Base-by-base conservation (phyloP, 2,329 filamentous ascomycete genomes). In the Monosporascus sp. region DNA sequence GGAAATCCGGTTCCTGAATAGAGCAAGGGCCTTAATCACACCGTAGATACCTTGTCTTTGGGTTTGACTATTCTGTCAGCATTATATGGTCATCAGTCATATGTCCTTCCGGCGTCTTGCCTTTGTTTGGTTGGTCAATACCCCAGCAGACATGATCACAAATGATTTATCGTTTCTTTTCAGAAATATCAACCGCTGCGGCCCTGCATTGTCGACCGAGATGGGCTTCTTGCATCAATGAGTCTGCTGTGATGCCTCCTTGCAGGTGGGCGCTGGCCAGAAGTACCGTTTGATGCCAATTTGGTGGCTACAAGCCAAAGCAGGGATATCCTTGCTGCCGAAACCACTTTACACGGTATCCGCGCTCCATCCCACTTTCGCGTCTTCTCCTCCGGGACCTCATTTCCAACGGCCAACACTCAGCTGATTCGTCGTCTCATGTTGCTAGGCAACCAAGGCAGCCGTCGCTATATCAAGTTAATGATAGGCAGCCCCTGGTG, bases 281-380 rank as follows among this genome's bases (percentile, higher is more conserved):
- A 5, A 34, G 31, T 34, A 14, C 31, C 31, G 31, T 34, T 14
- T 5, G 5, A 34, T 34, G 31, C 9, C 1, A 11, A 34, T 34
- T 46, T 26, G 22, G 16, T 34, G 44, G 53, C 44, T 19, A 27
- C 24, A 46, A 17, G 31, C 31, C 31, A 14, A 34, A 14, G 31
- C 31, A 34, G 31, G 31, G 31, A 34, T 34, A 34, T 14, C 31
- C 31, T 11, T 34, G 31, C 11, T 14, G 9, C 9, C 5, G 52
- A 67, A 69, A 69, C 66, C 69, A 70, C 69, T 71, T 70, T 70
- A 71, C 69, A 68, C 69, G 69, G 66, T 66, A 56, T 62, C 59
- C 67, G 66, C 64, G 67, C 66, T 60, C 61, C 65, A 64, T 64
- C 61, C 61, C 63, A 65, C 67, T 63, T 64, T 66, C 60, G 64